Evolutionary conservation across 495 filamentous ascomycete genomes (phyloP).

Genomic region (Terfezia claveryi): DNA sequence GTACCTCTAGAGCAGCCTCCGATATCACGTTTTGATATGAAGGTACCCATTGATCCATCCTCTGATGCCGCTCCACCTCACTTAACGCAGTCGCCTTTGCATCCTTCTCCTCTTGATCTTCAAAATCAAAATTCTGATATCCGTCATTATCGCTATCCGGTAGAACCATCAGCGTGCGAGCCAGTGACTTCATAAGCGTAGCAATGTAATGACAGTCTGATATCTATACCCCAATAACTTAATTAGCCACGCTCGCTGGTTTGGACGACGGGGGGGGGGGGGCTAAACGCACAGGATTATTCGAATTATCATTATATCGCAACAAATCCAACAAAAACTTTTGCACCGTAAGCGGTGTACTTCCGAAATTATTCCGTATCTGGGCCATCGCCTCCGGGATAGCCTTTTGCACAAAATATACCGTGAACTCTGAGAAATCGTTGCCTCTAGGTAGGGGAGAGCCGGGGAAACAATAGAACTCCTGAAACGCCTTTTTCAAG

Average conservation of each 20-base stretch:
- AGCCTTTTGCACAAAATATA: slow-evolving; percentile 60
- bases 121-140: slow-evolving; percentile 28
- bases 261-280: neutral
- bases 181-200: slow-evolving; percentile 54
- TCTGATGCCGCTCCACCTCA: slow-evolving; percentile 71
- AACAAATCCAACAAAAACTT: slow-evolving; percentile 70
- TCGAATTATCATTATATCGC: slow-evolving; percentile 78
- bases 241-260: neutral
- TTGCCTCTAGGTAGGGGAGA: slow-evolving; percentile 62
- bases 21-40: slow-evolving; percentile 87
- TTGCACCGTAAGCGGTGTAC: slow-evolving; percentile 51
- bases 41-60: slow-evolving; percentile 83
- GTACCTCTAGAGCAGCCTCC: slow-evolving; percentile 37
- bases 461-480: slow-evolving; percentile 61
- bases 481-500: slow-evolving; percentile 60
- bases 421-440: slow-evolving; percentile 64
- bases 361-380: slow-evolving; percentile 51
- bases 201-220: slow-evolving; percentile 79
- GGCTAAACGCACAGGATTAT: slow-evolving; percentile 37
- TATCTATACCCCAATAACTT: slow-evolving; percentile 24
- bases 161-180: slow-evolving; percentile 37
- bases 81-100: slow-evolving; percentile 45
- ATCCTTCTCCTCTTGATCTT: slow-evolving; percentile 34
- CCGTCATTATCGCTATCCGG: slow-evolving; percentile 22
- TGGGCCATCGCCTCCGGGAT: slow-evolving; percentile 61